These are phyloP conservation scores for Aspergillus taichungensis DNA, from an alignment of 495 filamentous ascomycete species.

Conservation along the genomic window DNA sequence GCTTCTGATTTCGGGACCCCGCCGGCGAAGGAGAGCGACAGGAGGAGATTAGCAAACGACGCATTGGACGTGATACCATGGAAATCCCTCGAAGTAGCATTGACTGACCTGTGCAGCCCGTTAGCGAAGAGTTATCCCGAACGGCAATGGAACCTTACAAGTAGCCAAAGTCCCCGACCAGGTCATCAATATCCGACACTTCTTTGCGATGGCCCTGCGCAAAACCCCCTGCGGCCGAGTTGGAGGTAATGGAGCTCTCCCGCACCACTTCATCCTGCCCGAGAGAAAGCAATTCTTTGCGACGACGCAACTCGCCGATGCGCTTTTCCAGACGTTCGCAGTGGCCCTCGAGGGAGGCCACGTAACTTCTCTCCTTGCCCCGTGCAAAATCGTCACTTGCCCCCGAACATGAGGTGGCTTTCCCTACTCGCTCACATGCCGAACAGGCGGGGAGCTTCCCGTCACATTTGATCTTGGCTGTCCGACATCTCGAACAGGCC, in stretches of 20 bases:
- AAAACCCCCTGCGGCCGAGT: constrained; percentile 31
- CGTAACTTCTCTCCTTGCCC: constrained; percentile 92
- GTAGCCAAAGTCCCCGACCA: constrained; percentile 76
- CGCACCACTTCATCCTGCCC: constrained; percentile 51
- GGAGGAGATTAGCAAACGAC: constrained; percentile 75
- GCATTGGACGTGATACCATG: constrained; percentile 75
- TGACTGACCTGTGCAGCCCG: constrained; percentile 57
- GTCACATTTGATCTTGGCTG: constrained; percentile 93
- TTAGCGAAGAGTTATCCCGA: constrained; percentile 3
- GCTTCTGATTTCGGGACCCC: constrained; percentile 47
- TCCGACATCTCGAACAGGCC: constrained; percentile 85
- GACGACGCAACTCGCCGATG: constrained; percentile 46
- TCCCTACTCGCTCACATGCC: constrained; percentile 79
- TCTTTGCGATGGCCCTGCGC: constrained; percentile 41
- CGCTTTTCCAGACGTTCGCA: constrained; percentile 77
- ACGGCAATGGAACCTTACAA: constrained; percentile 40
- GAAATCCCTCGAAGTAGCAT: constrained; percentile 86
- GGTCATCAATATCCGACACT: constrained; percentile 66
- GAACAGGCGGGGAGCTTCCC: constrained; percentile 90
- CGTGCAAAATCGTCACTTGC: constrained; percentile 90
- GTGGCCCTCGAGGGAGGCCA: constrained; percentile 79
- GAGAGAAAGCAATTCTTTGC: constrained; percentile 50
- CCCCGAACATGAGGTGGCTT: constrained; percentile 75
- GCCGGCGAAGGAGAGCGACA: constrained; percentile 63
- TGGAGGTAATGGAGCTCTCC: constrained; percentile 41